A percentile compares a stretch with the other conserved stretches of the same genome.
Evolutionary conservation across 306 rosid genomes (phyloP).

Genomic region (Vigna trinervia): DNA sequence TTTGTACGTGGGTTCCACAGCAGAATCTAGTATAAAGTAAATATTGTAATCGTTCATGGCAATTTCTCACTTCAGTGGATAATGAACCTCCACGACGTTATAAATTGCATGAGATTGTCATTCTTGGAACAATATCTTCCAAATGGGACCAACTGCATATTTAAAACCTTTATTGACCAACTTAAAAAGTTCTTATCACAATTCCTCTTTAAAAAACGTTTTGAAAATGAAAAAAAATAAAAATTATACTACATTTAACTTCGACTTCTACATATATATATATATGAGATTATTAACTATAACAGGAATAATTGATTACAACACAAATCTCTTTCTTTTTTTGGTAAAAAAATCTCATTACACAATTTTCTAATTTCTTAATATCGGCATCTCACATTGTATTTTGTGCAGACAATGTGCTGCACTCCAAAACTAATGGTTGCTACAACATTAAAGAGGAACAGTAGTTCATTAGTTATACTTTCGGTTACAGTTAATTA

Average conservation of each 20-base stretch:
- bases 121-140: constrained; percentile 58
- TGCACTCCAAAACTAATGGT: too few relatives aligned
- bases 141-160: constrained; percentile 51
- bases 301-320: too few relatives aligned
- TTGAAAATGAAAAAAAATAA: too few relatives aligned
- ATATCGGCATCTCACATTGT: too few relatives aligned
- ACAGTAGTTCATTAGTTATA: too few relatives aligned
- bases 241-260: too few relatives aligned
- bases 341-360: background rate
- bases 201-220: too few relatives aligned
- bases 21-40: constrained; percentile 18
- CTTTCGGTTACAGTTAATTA: too few relatives aligned
- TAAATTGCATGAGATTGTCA: constrained; percentile 41
- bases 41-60: constrained; percentile 25
- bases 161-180: constrained; percentile 40
- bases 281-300: too few relatives aligned
- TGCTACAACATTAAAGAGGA: too few relatives aligned
- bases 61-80: constrained; percentile 41
- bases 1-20: constrained; percentile 16
- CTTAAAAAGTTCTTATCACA: constrained; percentile 10
- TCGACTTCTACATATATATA: too few relatives aligned
- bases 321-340: background rate
- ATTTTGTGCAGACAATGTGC: too few relatives aligned
- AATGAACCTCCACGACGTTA: constrained; percentile 37
- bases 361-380: background rate